Evolutionary conservation across 2,329 filamentous ascomycete species (phyloP), one percentile per base, ranked within the genome.

Genomic region (Aureobasidium sp.): DNA sequence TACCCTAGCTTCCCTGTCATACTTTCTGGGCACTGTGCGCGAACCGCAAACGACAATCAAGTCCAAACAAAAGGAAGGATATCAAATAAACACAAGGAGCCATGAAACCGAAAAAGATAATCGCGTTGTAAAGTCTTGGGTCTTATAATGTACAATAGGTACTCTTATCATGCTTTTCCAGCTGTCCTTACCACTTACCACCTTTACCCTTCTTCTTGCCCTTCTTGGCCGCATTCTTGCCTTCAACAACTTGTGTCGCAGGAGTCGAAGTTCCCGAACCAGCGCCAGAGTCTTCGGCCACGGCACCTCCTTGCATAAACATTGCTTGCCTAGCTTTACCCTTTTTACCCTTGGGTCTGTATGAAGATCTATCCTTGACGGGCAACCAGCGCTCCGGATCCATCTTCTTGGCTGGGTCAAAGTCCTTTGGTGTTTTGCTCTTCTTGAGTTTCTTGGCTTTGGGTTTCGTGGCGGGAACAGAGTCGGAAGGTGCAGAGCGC

Each of bases 331-430:
- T 73, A 69, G 76, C 88, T 88, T 81, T 91, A 88, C 61, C 90
- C 90, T 81, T 96, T 79, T 89, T 91, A 6, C 91, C 91, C 78
- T 94, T 96, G 8, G 92, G 91, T 52, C 89, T 81, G 75, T 96
- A 99, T 44, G 85, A 89, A 68, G 89, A 94, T 62, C 94, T 83
- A 73, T 99, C 94, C 58, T 89, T 86, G 69, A 97, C 79, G 14
- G 94, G 93, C 64, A 99, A 76, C 94, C 94, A 99, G 65, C 94
- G 82, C 76, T 99, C 94, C 0, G 91, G 87, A 73, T 99, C 94
- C 37, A 90, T 83, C 66, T 85, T 86, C 79, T 91, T 95, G 68
- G 82, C 84, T 58, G 89, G 83, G 63, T 91, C 89, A 70, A 85
- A 90, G 69, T 86, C 82, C 75, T 90, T 90, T 35, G 88, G 88